These are phyloP conservation scores for Ilyonectria sp. DNA, from an alignment of 2,329 filamentous ascomycete species.

Conservation along the genomic window DNA sequence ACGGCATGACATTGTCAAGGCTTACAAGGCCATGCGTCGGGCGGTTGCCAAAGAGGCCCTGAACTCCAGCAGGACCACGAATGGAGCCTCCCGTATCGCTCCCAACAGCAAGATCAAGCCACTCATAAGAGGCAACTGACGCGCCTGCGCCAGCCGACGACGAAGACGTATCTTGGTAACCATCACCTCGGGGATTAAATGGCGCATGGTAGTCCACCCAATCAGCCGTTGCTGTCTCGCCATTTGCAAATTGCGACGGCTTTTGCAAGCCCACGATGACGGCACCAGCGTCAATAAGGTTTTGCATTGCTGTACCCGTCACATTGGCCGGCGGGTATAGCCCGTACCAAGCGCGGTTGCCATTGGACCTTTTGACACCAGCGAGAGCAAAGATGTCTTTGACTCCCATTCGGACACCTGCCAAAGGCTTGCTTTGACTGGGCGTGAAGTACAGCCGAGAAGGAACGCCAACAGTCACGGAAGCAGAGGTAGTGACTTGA, in stretches of 20 bases:
- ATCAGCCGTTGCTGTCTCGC: constrained; percentile 63
- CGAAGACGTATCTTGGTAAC: constrained; percentile 55
- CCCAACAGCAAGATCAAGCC: constrained; percentile 55
- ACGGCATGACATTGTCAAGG: constrained; percentile 59
- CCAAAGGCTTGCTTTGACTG: constrained; percentile 28
- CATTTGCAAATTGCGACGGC: constrained; percentile 1
- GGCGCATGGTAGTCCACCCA: constrained; percentile 60
- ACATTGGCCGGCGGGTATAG: constrained; percentile 64
- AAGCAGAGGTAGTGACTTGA: too few relatives aligned
- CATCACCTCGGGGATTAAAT: constrained; percentile 63
- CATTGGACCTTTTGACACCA: constrained; percentile 68
- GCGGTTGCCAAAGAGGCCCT: constrained; percentile 62
- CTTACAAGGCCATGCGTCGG: constrained; percentile 56
- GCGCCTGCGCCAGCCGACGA: constrained; percentile 59
- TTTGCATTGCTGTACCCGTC: constrained; percentile 68
- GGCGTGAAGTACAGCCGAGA: too few relatives aligned
- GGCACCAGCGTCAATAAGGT: constrained; percentile 72
- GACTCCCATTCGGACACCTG: constrained; percentile 71
- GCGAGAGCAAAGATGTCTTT: constrained; percentile 75
- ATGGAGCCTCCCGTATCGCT: constrained; percentile 51
- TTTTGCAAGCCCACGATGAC: constrained; percentile 64
- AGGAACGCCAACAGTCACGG: too few relatives aligned
- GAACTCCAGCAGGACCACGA: constrained; percentile 59
- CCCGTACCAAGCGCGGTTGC: constrained; percentile 72
- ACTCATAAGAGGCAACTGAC: constrained; percentile 58